Base-by-base conservation (phyloP, 768 basidiomycete genomes). In the Suillus alpinus region DNA sequence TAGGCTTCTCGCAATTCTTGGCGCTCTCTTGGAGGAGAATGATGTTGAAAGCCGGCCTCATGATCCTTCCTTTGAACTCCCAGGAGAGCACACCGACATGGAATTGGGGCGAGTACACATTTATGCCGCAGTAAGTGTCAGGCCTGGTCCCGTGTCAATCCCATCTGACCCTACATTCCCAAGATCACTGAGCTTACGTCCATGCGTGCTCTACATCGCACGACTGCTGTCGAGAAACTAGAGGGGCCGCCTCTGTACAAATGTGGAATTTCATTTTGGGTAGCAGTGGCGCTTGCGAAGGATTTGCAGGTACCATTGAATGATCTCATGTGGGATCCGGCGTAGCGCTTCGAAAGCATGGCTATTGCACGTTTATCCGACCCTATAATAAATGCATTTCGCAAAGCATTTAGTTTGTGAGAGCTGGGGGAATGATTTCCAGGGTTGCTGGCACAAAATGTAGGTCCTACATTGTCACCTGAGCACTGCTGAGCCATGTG, bases 1-100 rank as follows among this genome's bases (percentile, higher is more conserved):
- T 67, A 77, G 94, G 34, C 75, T 96, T 58, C 68, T 92, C 4
- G 93, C 91, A 0, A 89, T 95, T 57, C 79, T 95, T 1, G 92
- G 91, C 1, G 82, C 86, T 0, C 73, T 97, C 1, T 66, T 93
- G 13, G 88, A 92, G 66, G 92, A 92, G 68, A 84, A 91, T 64
- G 73, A 83, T 62, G 66, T 72, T 0, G 84, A 89, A 23, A 70
- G 70, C 1, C 77, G 85, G 9, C 68, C 75, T 3, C 71, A 77
- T 5, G 78, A 74, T 0, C 79, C 77, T 1, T 78, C 85, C 58
- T 85, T 83, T 56, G 77, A 67, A 4, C 73, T 85, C 40, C 82
- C 86, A 1, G 90, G 89, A 3, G 89, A 91, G 65, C 81, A 87
- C 43, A 88, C 89, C 0, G 91, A 92, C 67, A 85, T 85, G 81